Percentiles rank a stretch among this genome's conserved stretches.
These are phyloP conservation scores for Fusarium neocosmosporiellum DNA, from an alignment of 2,329 filamentous ascomycete genomes.

Conservation along the genomic window DNA sequence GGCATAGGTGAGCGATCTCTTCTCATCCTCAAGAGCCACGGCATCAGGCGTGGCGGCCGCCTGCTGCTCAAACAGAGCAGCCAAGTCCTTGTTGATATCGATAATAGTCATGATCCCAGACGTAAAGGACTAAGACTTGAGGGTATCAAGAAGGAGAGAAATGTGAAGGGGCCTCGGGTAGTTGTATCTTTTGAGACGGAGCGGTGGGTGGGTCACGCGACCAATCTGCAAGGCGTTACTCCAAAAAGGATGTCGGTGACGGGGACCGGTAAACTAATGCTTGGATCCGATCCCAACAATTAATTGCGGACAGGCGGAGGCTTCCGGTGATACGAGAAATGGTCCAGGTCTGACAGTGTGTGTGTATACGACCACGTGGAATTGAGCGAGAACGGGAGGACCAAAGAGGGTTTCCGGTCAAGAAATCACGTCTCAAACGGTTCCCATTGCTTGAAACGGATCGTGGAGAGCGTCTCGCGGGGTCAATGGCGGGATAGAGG, in stretches of 20 bases:
- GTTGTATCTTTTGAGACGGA: constrained; percentile 18
- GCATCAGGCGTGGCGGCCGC: constrained; percentile 75
- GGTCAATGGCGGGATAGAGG: constrained; percentile 26
- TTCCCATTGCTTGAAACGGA: constrained; percentile 17
- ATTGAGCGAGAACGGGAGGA: background rate
- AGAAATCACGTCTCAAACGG: constrained; percentile 21
- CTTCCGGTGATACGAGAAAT: constrained; percentile 9
- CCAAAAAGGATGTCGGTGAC: constrained; percentile 38
- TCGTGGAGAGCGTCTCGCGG: constrained; percentile 11
- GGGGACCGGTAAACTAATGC: constrained; percentile 26
- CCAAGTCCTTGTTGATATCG: constrained; percentile 77
- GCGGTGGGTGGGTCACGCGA: constrained; percentile 45
- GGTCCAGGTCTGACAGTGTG: background rate
- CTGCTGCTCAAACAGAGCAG: constrained; percentile 77
- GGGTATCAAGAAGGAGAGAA: background rate
- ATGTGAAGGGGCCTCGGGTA: constrained; percentile 10
- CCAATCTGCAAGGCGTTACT: constrained; percentile 34
- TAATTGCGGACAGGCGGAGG: constrained; percentile 29
- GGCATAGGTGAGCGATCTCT: constrained; percentile 74
- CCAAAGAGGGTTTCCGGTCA: background rate
- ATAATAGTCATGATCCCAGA: constrained; percentile 68
- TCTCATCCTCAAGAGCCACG: constrained; percentile 78
- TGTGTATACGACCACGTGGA: background rate
- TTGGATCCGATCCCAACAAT: constrained; percentile 31
- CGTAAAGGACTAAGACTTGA: background rate